These are phyloP conservation scores for Ceratobasidium sp. DNA, from an alignment of 1,284 basidiomycete genomes.

Conservation along the genomic window DNA sequence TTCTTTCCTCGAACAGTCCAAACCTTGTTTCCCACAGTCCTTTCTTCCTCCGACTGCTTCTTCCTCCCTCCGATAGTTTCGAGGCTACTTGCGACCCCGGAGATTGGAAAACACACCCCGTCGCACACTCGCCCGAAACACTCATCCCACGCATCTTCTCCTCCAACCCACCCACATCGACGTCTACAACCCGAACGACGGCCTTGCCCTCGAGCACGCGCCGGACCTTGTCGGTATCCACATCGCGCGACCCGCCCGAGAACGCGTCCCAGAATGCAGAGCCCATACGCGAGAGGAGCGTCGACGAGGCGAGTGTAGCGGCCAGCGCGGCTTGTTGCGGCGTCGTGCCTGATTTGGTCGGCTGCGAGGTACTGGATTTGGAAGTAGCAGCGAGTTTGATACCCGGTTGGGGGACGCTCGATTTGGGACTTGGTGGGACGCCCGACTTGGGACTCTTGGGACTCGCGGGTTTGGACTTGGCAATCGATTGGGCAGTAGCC, in stretches of 20 bases:
- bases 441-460: too few relatives aligned
- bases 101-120: constrained; percentile 21
- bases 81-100: constrained; percentile 14
- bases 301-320: constrained; percentile 72
- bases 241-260: constrained; percentile 48
- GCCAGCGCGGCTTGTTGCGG: constrained; percentile 58
- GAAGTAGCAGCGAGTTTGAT: constrained; percentile 51
- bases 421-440: too few relatives aligned
- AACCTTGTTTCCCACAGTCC: too few relatives aligned
- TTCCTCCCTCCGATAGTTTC: background rate
- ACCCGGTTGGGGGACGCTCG: too few relatives aligned
- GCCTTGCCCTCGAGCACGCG: constrained; percentile 78
- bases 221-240: constrained; percentile 78
- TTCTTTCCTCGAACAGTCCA: too few relatives aligned
- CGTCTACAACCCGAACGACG: constrained; percentile 73
- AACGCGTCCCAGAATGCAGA: constrained; percentile 83
- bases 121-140: background rate
- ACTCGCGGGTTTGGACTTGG: too few relatives aligned
- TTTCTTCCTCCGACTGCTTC: too few relatives aligned
- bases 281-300: constrained; percentile 68
- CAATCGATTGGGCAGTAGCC: too few relatives aligned
- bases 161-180: constrained; percentile 50
- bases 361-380: constrained; percentile 43
- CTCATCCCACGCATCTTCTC: constrained; percentile 15
- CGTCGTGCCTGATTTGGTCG: constrained; percentile 22